Conservation (phyloP, 352 stramenopile genomes). For the Phytophthora pistaciae region DNA sequence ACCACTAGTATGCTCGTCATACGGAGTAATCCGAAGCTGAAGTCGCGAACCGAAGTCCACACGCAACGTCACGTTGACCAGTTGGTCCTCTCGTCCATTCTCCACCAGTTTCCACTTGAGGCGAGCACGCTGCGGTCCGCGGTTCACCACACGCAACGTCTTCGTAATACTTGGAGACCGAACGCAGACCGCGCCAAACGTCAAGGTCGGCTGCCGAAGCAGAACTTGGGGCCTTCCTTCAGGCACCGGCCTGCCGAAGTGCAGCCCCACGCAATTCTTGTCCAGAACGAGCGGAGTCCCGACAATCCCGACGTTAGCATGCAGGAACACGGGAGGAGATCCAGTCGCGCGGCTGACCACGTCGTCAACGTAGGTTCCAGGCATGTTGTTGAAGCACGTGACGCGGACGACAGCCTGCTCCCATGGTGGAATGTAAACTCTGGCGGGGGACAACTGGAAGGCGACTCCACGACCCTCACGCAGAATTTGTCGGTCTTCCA, state of each 20-base stretch:
- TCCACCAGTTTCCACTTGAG: slow-evolving; percentile 72
- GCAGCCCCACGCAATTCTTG: slow-evolving; percentile 71
- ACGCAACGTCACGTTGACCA: slow-evolving; percentile 63
- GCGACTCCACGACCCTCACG: slow-evolving; percentile 60
- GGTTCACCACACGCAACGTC: slow-evolving; percentile 75
- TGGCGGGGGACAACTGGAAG: slow-evolving; percentile 46
- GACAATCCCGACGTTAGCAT: slow-evolving; percentile 58
- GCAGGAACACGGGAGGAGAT: slow-evolving; percentile 69
- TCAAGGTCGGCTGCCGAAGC: slow-evolving; percentile 44
- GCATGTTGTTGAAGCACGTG: slow-evolving; percentile 85
- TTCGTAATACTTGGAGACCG: slow-evolving; percentile 49
- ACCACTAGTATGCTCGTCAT: slow-evolving; percentile 29
- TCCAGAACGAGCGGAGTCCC: slow-evolving; percentile 69
- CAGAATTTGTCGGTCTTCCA: slow-evolving; percentile 61
- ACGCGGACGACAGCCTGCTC: slow-evolving; percentile 59
- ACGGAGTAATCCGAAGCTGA: slow-evolving; percentile 53
- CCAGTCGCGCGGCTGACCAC: slow-evolving; percentile 63
- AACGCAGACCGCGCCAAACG: slow-evolving; percentile 60
- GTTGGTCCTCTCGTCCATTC: slow-evolving; percentile 56
- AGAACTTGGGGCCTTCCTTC: slow-evolving; percentile 3
- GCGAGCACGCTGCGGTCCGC: slow-evolving; percentile 59
- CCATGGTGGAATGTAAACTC: slow-evolving; percentile 63
- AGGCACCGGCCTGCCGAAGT: slow-evolving; percentile 37
- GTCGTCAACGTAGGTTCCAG: slow-evolving; percentile 70
- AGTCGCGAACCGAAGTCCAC: slow-evolving; percentile 59